A percentile compares a stretch with the other conserved stretches of the same genome.
Conservation (phyloP, 345 rosid genomes). For the Arabidopsis thaliana region TAIR10.1 NC_003075.7:13709001-13709500, state of each 20-base stretch:
- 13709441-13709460: not conserved
- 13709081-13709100: not conserved
- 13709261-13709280: conserved; percentile 34
- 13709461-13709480: not conserved
- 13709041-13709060: no score
- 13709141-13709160: conserved; percentile 41
- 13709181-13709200: conserved; percentile 81
- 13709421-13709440: not conserved
- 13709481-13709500: conserved; percentile 2
- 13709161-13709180: conserved; percentile 22
- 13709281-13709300: conserved; percentile 41
- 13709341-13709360: not conserved
- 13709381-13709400: not conserved
- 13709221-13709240: conserved; percentile 37
- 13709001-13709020: conserved; percentile 68
- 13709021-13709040: not conserved
- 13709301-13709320: conserved; percentile 25
- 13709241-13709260: conserved; percentile 24
- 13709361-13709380: not conserved
- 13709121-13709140: conserved; percentile 7
- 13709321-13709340: conserved; percentile 28
- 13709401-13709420: not conserved
- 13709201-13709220: conserved; percentile 48
- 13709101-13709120: conserved; percentile 25
- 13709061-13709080: not conserved